Evolutionary conservation across 2,329 filamentous ascomycete genomes (phyloP).

Genomic region (Coniochaeta sp.): DNA sequence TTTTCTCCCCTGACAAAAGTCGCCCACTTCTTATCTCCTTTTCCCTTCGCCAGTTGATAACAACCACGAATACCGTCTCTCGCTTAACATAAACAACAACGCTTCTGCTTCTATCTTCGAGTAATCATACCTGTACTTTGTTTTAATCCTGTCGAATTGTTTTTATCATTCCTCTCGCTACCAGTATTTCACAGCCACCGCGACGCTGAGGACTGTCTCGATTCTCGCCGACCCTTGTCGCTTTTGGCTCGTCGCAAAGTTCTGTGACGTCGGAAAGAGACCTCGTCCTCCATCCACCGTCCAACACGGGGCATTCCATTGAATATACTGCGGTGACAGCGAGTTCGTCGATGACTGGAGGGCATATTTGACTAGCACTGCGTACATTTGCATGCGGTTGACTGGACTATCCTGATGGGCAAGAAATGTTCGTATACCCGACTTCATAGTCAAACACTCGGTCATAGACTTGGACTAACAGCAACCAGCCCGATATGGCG

Average conservation of each 20-base stretch:
- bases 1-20: neutral
- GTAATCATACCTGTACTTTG: neutral
- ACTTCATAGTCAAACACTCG: neutral
- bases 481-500: slow-evolving; percentile 66
- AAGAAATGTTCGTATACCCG: slow-evolving; percentile 12
- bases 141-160: neutral
- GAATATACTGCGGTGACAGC: neutral
- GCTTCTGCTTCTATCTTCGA: neutral
- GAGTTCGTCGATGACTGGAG: neutral
- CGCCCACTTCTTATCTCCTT: neutral
- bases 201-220: neutral
- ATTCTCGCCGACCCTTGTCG: neutral
- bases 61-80: neutral
- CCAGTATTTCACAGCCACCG: neutral
- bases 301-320: neutral
- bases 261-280: neutral
- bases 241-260: neutral
- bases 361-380: neutral
- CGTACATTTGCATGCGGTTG: neutral
- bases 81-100: neutral
- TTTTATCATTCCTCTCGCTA: neutral
- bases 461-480: neutral
- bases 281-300: neutral
- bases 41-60: neutral
- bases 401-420: slow-evolving; percentile 12